Conservation (phyloP, 2,329 filamentous ascomycete genomes). For the Mariannaea elegans region DNA sequence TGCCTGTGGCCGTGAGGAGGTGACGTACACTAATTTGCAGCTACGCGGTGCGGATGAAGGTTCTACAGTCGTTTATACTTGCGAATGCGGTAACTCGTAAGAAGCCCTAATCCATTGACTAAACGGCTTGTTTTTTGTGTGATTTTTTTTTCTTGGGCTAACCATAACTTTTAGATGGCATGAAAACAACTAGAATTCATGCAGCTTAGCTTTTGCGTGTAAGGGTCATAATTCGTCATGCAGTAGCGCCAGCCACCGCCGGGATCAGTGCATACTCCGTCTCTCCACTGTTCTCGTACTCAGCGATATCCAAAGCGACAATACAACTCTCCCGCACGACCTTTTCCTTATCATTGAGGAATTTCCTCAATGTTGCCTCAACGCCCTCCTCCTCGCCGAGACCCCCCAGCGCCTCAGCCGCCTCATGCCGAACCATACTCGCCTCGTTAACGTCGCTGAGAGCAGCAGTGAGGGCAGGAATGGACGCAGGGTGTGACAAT, state of each 20-base stretch:
- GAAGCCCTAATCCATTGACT: slow-evolving; percentile 27
- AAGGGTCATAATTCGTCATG: slow-evolving; percentile 41
- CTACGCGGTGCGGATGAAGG: slow-evolving; percentile 94
- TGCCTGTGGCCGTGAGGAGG: slow-evolving; percentile 82
- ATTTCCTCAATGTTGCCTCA: slow-evolving; percentile 82
- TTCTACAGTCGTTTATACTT: slow-evolving; percentile 89
- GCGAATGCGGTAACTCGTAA: slow-evolving; percentile 86
- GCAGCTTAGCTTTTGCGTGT: slow-evolving; percentile 26
- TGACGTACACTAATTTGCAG: slow-evolving; percentile 86
- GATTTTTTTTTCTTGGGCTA: slow-evolving; percentile 25
- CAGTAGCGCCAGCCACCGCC: slow-evolving; percentile 57
- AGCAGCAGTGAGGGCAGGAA: slow-evolving; percentile 83
- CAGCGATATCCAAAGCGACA: slow-evolving; percentile 97
- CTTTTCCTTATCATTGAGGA: slow-evolving; percentile 88
- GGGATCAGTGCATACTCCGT: slow-evolving; percentile 93
- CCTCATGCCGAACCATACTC: slow-evolving; percentile 98
- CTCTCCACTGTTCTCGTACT: slow-evolving; percentile 90
- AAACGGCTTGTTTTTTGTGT: slow-evolving; percentile 17
- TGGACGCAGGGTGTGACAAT: slow-evolving; percentile 94
- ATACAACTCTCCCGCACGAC: slow-evolving; percentile 95
- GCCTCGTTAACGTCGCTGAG: slow-evolving; percentile 83
- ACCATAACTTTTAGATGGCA: slow-evolving; percentile 55
- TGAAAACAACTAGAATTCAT: slow-evolving; percentile 63
- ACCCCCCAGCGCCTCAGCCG: slow-evolving; percentile 93
- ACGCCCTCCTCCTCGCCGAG: slow-evolving; percentile 94